phyloP scores from a whole-genome alignment of 768 basidiomycete genomes.

The Amanita subjunquillea region DNA sequence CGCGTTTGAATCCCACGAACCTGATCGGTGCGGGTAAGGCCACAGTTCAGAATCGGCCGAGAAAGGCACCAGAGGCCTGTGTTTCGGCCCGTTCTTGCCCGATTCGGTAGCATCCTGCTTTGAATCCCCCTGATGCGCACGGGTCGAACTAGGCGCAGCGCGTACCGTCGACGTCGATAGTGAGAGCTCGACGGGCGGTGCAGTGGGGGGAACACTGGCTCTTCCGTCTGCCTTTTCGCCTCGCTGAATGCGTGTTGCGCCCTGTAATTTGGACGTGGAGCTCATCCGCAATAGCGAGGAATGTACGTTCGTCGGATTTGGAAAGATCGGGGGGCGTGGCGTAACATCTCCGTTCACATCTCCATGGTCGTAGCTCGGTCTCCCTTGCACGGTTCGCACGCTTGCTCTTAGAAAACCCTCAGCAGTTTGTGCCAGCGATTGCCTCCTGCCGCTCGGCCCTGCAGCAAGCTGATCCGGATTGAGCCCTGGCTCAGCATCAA shows the following conservation, averaged over 20 bases:
- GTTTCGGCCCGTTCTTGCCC: constrained; percentile 11
- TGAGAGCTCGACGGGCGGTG: constrained; percentile 2
- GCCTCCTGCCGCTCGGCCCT: constrained; percentile 22
- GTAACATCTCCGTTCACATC: constrained; percentile 49
- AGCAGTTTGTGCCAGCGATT: constrained; percentile 16
- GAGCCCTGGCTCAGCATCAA: constrained; percentile 23
- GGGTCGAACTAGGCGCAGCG: background rate
- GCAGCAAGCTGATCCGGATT: constrained; percentile 18
- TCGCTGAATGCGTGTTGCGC: background rate
- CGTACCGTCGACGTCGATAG: constrained; percentile 5
- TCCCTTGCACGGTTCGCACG: background rate
- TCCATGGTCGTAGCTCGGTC: constrained; percentile 7
- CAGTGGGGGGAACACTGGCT: constrained; percentile 1
- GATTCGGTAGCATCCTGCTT: background rate
- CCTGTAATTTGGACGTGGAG: constrained; percentile 4
- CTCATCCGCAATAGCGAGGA: constrained; percentile 1
- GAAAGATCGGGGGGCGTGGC: constrained; percentile 19
- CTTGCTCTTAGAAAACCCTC: background rate
- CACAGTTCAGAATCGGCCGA: constrained; percentile 56
- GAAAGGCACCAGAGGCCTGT: constrained; percentile 47
- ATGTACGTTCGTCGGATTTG: constrained; percentile 12
- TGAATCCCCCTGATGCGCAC: background rate
- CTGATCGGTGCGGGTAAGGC: constrained; percentile 50
- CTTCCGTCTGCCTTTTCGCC: background rate
- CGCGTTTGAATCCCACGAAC: constrained; percentile 1